Evolutionary conservation across 257 asterid genomes (phyloP), one percentile per base, ranked within the genome.

Genomic region (Asclepias syriaca): DNA sequence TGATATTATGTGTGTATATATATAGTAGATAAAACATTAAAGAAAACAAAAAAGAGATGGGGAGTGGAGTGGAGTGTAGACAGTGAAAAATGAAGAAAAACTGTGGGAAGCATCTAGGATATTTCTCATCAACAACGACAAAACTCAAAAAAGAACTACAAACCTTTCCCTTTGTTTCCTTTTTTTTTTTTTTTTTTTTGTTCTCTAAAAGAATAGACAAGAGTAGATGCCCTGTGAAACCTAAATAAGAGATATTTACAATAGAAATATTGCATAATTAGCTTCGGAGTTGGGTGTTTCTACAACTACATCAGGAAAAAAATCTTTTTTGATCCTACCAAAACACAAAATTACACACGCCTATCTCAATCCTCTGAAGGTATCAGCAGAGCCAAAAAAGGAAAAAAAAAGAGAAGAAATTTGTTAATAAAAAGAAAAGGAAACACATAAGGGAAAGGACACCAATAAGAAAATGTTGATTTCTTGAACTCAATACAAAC

Each of bases 401-500:
- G 32, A 34, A 61, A 3, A 34, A 34, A 34, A 1, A 43, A 43
- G 7, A 1, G 11, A 43, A 43, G 11, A 43, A 43, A 6, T 43
- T 37, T 34, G 68, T 18, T 64, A 37, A 60, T 13, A 12, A 15
- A 43, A 60, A 6, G 18, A 29, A 14, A 12, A 15, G 7, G 10
- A 43, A 51, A 51, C 50, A 37, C 48, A 37, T 15, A 64, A 16
- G 15, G 68, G n/a, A 63, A 16, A 64, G 40, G 19, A 64, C 16
- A 2, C 66, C 66, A 60, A 61, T 18, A 32, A 37, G 68, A 15
- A 64, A 64, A 64, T 37, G 46, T 18, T 37, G 68, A 64, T 37
- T 64, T 64, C 29, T 64, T 64, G 66, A 61, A 61, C 46, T 32
- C 66, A 16, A 15, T 61, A 61, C 66, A 61, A 32, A 61, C 6